phyloP scores from a whole-genome alignment of 371 early-diverging fungal species.

The Funneliformis caledonium region DNA sequence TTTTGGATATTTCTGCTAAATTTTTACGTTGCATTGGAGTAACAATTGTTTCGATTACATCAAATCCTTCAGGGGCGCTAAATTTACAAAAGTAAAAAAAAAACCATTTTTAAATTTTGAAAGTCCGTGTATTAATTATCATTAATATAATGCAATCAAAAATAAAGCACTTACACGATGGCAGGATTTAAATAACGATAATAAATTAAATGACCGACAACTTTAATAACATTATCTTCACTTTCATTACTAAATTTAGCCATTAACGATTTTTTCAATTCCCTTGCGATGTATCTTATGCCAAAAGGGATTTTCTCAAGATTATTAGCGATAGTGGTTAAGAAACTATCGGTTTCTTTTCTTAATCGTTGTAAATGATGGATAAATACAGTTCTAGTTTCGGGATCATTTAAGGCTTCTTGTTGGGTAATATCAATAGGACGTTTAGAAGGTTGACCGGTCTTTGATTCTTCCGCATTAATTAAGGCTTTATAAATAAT shows the following conservation, averaged over 20 bases:
- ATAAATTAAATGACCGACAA: conserved; percentile 94
- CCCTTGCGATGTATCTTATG: conserved; percentile 92
- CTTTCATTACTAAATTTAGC: conserved; percentile 84
- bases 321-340: conserved; percentile 78
- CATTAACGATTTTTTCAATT: conserved; percentile 78
- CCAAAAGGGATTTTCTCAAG: conserved; percentile 92
- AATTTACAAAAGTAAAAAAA: background rate
- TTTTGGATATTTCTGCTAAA: conserved; percentile 93
- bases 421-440: conserved; percentile 79
- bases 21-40: conserved; percentile 92
- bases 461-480: conserved; percentile 87
- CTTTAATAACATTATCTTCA: conserved; percentile 77
- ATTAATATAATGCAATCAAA: background rate
- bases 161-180: conserved; percentile 73
- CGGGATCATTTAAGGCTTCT: conserved; percentile 86
- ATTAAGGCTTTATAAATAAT: conserved; percentile 86
- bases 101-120: no score
- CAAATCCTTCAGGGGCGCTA: conserved; percentile 95
- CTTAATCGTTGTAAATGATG: conserved; percentile 77
- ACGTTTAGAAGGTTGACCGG: conserved; percentile 80
- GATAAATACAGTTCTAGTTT: conserved; percentile 80
- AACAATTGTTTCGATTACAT: conserved; percentile 88
- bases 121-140: background rate
- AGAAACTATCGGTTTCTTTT: conserved; percentile 78
- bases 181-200: conserved; percentile 97